phyloP scores from a whole-genome alignment of 2,329 filamentous ascomycete genomes.

The Monosporascus cannonballus region DNA sequence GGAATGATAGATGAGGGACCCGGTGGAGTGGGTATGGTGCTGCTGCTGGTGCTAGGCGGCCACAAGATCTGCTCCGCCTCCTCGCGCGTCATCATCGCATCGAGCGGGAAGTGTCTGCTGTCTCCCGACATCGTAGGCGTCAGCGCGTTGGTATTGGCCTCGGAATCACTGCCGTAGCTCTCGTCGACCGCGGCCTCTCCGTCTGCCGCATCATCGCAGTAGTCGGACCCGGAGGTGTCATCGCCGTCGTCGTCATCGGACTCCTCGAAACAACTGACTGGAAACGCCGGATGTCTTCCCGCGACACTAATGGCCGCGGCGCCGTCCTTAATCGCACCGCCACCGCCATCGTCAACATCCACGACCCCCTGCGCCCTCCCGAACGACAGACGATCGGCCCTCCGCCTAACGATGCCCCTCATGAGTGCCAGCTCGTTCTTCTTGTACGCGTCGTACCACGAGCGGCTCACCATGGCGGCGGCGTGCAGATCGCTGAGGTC shows the following conservation, averaged over 20 bases:
- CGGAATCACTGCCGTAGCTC: too few relatives aligned
- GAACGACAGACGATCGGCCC: neutral
- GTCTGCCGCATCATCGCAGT: neutral
- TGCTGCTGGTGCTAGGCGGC: conserved; percentile 1
- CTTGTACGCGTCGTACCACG: conserved; percentile 40
- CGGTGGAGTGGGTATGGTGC: neutral
- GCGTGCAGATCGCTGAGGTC: conserved; percentile 36
- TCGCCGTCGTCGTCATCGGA: neutral
- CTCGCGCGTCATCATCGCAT: conserved; percentile 16
- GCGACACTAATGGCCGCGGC: neutral
- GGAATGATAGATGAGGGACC: neutral
- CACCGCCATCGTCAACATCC: too few relatives aligned
- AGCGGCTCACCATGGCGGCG: conserved; percentile 34
- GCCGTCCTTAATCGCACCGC: too few relatives aligned
- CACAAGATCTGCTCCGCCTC: conserved; percentile 22
- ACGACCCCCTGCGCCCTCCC: too few relatives aligned
- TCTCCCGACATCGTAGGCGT: neutral
- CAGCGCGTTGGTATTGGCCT: neutral
- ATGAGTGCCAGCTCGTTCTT: conserved; percentile 34
- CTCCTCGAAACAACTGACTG: neutral
- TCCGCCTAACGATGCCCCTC: conserved; percentile 18
- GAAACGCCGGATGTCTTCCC: neutral
- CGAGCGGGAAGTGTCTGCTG: neutral
- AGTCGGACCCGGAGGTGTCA: neutral
- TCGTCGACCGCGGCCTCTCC: neutral